Percentiles rank a stretch among this genome's conserved stretches.
These are phyloP conservation scores for Lactuca sativa DNA, from an alignment of 129 eudicot species.

Conservation along the genomic window DNA sequence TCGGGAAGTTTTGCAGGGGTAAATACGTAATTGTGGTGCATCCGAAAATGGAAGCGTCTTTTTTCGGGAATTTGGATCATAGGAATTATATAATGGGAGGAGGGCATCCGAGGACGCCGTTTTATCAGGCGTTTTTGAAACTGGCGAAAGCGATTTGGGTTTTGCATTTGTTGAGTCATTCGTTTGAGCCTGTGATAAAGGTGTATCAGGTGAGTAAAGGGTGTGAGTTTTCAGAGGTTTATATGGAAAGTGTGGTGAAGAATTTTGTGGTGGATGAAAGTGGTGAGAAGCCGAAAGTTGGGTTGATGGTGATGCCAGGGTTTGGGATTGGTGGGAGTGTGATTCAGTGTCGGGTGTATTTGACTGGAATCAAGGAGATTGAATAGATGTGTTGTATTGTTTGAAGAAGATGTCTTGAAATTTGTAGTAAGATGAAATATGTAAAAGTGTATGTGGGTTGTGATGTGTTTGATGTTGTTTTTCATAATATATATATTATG, in stretches of 20 bases:
- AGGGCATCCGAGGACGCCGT: slow-evolving; percentile 90
- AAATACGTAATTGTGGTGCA: slow-evolving; percentile 72
- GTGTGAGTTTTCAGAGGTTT: slow-evolving; percentile 77
- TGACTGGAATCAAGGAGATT: slow-evolving; percentile 69
- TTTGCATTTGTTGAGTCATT: slow-evolving; percentile 68
- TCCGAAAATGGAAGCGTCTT: slow-evolving; percentile 92
- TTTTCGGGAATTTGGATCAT: slow-evolving; percentile 91
- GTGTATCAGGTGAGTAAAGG: slow-evolving; percentile 80
- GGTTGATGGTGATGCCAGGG: slow-evolving; percentile 98
- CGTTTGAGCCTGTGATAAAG: slow-evolving; percentile 71
- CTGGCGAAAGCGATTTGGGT: slow-evolving; percentile 87
- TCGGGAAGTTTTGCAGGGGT: slow-evolving; percentile 79
- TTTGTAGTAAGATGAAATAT: slow-evolving; percentile 19
- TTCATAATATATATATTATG: slow-evolving; percentile 10
- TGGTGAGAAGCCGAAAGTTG: slow-evolving; percentile 65
- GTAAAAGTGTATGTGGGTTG: slow-evolving; percentile 11
- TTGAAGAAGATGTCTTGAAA: neutral
- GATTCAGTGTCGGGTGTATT: slow-evolving; percentile 86
- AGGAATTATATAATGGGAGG: slow-evolving; percentile 75
- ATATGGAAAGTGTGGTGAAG: slow-evolving; percentile 83
- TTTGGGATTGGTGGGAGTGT: slow-evolving; percentile 77
- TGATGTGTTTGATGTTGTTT: neutral
- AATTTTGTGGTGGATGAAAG: slow-evolving; percentile 52
- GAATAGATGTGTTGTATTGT: slow-evolving; percentile 37
- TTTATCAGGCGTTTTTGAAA: slow-evolving; percentile 83